phyloP scores from a whole-genome alignment of 2,329 filamentous ascomycete species.

The Alternaria gansuensis region DNA sequence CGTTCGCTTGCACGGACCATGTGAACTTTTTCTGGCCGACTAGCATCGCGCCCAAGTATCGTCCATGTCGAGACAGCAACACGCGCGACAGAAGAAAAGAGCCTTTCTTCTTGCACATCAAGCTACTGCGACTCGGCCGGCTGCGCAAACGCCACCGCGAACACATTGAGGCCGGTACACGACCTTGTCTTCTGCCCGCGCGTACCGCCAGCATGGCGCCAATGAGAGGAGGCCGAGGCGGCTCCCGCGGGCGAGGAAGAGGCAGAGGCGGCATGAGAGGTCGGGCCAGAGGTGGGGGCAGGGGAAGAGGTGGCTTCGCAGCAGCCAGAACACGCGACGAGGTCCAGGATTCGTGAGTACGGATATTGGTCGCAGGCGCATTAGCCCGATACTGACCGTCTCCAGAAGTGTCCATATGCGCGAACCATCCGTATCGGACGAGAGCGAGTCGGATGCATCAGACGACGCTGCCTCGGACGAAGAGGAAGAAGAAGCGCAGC shows the following conservation, averaged over 20 bases:
- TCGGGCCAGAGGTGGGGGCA: conserved; percentile 21
- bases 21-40: conserved; percentile 29
- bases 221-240: conserved; percentile 31
- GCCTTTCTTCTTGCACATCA: background rate
- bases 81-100: background rate
- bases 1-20: conserved; percentile 44
- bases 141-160: background rate
- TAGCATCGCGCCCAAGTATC: background rate
- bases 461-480: conserved; percentile 37
- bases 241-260: conserved; percentile 28
- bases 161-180: background rate
- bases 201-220: conserved; percentile 25
- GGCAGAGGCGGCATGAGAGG: conserved; percentile 18
- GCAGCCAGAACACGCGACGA: conserved; percentile 42
- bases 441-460: conserved; percentile 33
- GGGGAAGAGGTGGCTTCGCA: conserved; percentile 41
- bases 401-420: conserved; percentile 23
- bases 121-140: background rate
- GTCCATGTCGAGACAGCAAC: background rate
- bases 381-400: conserved; percentile 26
- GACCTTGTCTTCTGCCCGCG: background rate
- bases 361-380: conserved; percentile 14
- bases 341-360: conserved; percentile 45
- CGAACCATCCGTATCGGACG: conserved; percentile 31
- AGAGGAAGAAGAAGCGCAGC: conserved; percentile 36